These are phyloP conservation scores for Microcos paniculata DNA, from an alignment of 345 rosid species.

Conservation along the genomic window DNA sequence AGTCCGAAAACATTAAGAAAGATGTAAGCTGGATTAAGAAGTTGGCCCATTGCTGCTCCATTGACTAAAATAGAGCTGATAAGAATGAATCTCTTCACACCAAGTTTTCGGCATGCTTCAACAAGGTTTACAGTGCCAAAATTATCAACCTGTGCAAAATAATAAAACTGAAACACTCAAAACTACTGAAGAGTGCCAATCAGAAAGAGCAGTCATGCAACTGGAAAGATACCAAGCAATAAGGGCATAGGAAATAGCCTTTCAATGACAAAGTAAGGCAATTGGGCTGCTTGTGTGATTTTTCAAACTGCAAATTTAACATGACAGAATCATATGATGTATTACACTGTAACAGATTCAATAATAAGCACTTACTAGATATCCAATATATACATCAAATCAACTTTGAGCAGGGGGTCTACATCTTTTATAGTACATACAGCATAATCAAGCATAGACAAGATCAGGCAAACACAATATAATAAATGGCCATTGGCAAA, in stretches of 20 bases:
- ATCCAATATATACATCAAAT: neutral
- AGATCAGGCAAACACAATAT: neutral
- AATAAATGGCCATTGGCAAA: neutral
- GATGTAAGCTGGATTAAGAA: constrained; percentile 83
- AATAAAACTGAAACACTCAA: neutral
- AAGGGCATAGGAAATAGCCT: neutral
- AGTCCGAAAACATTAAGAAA: constrained; percentile 85
- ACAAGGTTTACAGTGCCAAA: constrained; percentile 83
- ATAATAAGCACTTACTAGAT: neutral
- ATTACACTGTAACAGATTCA: too few species aligned
- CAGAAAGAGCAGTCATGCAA: neutral
- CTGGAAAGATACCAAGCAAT: neutral
- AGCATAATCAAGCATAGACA: neutral
- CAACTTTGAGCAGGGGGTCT: neutral
- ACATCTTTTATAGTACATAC: neutral
- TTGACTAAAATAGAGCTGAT: constrained; percentile 87
- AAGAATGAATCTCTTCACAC: constrained; percentile 69
- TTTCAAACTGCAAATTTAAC: neutral
- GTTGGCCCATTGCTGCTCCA: constrained; percentile 96
- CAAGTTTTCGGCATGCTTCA: constrained; percentile 71
- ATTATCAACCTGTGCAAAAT: constrained; percentile 59
- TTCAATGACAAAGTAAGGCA: neutral
- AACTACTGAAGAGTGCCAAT: neutral
- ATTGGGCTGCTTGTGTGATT: neutral
- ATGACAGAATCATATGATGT: neutral